phyloP scores from a whole-genome alignment of 2,329 filamentous ascomycete species.

The Trichothecium roseum region DNA sequence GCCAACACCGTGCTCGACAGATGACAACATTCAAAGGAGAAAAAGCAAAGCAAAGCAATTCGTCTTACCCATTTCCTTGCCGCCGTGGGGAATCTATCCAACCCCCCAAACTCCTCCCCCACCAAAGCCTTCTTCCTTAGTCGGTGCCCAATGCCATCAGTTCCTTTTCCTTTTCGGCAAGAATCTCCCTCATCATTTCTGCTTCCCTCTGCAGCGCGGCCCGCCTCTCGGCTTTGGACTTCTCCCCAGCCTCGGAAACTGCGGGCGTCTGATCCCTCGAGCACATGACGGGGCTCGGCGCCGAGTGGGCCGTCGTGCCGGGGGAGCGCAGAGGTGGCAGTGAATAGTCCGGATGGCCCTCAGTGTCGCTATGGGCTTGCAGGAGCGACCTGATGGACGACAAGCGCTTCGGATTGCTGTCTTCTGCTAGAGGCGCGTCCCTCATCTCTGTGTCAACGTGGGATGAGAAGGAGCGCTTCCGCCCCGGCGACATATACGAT shows the following conservation, averaged over 20 bases:
- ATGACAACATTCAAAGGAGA: no score
- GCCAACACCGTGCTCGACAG: no score
- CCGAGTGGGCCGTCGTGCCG: slow-evolving; percentile 26
- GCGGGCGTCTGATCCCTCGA: slow-evolving; percentile 18
- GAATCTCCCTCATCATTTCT: slow-evolving; percentile 62
- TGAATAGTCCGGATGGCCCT: slow-evolving; percentile 26
- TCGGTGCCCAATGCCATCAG: slow-evolving; percentile 30
- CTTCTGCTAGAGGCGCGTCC: slow-evolving; percentile 22
- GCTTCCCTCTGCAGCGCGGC: slow-evolving; percentile 61
- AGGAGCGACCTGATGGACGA: slow-evolving; percentile 70
- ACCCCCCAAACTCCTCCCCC: no score
- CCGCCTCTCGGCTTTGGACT: slow-evolving; percentile 50
- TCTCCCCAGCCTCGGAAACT: slow-evolving; percentile 24
- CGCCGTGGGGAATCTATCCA: no score
- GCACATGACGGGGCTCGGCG: slow-evolving; percentile 29
- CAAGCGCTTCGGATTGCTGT: slow-evolving; percentile 48
- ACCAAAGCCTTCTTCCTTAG: slow-evolving; percentile 3
- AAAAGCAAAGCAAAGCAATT: no score
- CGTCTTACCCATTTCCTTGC: background rate
- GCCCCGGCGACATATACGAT: slow-evolving; percentile 46
- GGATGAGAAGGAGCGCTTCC: slow-evolving; percentile 59
- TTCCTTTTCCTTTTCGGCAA: slow-evolving; percentile 65
- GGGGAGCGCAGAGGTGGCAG: slow-evolving; percentile 33
- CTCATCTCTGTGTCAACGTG: slow-evolving; percentile 38
- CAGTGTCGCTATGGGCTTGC: slow-evolving; percentile 15